Base-by-base conservation (phyloP, 441 rosid genomes). In the Brassica hybrid region DNA sequence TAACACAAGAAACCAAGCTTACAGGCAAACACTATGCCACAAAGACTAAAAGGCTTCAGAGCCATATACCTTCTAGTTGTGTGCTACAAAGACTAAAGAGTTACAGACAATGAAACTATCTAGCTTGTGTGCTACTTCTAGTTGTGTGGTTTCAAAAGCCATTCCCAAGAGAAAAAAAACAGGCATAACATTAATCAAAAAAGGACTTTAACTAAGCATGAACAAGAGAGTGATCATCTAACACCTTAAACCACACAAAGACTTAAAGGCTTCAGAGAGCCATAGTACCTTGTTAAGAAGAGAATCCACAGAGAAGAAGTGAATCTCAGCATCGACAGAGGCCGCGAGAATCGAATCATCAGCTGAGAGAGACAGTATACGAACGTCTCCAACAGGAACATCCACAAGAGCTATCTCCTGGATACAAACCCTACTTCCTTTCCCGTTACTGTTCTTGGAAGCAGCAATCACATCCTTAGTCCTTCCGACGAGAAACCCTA, bases 401-500 rank as follows among this genome's bases (percentile, higher is more conserved):
- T 89, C 87, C 1, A 83, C 91, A 23, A 94, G 54, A 65, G 93
- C 80, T 80, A 91, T 54, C 38, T 90, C 85, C 80, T 84, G 82
- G 7, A 94, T 61, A 56, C 60, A 18, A 56, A 52, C 64, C 57
- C 50, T 74, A 10, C 50, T 79, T 12, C 76, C 76, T 14, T 79
- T 82, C 74, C 79, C 80, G 72, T 80, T 67, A 61, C 82, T 82
- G 50, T 74, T 82, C 76, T 81, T 81, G 7, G 94, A 89, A 5
- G 86, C 85, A 72, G 85, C 85, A 68, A 89, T 86, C 50, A 86
- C 90, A 80, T 90, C 97, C 80, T 85, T 84, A 9, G 91, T 91
- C 78, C 83, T 89, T 69, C 88, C 97, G 56, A 88, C 97, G 25
- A 76, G 83, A 86, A 96, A 96, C 86, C 99, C 99, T 95, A 82